Evolutionary conservation across 495 filamentous ascomycete genomes (phyloP).

Genomic region (Tuber umbilicatum): DNA sequence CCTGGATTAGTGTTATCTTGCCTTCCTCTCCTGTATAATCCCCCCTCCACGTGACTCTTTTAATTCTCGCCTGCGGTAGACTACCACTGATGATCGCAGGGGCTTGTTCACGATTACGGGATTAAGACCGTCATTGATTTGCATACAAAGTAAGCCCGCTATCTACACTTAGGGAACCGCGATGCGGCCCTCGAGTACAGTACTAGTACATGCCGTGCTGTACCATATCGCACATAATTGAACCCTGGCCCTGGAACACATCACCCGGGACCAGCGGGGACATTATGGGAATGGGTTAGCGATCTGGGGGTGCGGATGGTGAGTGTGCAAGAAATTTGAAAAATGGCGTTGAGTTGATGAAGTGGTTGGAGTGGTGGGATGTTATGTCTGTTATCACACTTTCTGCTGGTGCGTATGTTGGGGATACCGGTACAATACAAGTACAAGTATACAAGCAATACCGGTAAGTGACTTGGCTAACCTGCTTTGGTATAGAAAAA

Average conservation of each 20-base stretch:
- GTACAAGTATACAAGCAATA: no score
- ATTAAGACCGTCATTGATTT: constrained; percentile 71
- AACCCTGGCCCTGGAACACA: constrained; percentile 14
- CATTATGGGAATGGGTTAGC: constrained; percentile 1
- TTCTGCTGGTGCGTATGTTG: neutral
- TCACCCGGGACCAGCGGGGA: constrained; percentile 18
- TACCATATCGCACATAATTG: neutral
- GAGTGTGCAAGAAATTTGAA: constrained; percentile 46
- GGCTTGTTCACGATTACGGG: constrained; percentile 55
- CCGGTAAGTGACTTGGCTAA: neutral
- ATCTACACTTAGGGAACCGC: neutral
- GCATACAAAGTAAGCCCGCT: constrained; percentile 56
- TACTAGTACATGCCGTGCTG: no score
- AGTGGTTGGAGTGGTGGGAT: constrained; percentile 61
- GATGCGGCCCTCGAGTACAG: neutral
- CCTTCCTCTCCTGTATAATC: neutral
- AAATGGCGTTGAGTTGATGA: constrained; percentile 60
- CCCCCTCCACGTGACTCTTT: neutral
- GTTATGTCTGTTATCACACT: constrained; percentile 49
- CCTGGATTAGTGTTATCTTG: constrained; percentile 48
- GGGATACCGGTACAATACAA: no score
- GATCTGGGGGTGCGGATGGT: constrained; percentile 16
- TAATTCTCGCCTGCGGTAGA: constrained; percentile 46
- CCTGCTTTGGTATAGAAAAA: constrained; percentile 46
- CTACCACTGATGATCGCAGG: constrained; percentile 54